phyloP scores from a whole-genome alignment of 352 stramenopile genomes.

The Phytophthora hybrid region DNA sequence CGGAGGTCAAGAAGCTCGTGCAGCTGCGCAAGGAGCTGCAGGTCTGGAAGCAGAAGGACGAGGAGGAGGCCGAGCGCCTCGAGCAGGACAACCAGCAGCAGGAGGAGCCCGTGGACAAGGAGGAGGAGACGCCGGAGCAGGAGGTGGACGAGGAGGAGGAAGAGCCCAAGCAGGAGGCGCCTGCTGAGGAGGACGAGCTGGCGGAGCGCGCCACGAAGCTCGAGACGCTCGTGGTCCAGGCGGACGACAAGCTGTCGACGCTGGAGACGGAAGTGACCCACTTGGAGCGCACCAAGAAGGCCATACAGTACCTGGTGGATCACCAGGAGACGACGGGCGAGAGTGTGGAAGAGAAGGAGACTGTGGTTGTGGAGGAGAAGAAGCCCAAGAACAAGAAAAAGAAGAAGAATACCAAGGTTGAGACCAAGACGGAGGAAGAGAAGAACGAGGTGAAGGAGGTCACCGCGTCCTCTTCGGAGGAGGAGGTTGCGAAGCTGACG shows the following conservation, averaged over 20 bases:
- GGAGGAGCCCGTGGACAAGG: neutral
- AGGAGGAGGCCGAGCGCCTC: conserved; percentile 15
- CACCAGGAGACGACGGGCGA: conserved; percentile 28
- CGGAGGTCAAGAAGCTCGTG: conserved; percentile 70
- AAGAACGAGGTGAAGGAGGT: conserved; percentile 14
- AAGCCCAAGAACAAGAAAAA: conserved; percentile 35
- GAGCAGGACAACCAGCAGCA: conserved; percentile 35
- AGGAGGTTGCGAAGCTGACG: conserved; percentile 24
- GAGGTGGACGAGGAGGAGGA: conserved; percentile 19
- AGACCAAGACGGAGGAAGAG: conserved; percentile 10
- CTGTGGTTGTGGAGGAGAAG: conserved; percentile 2
- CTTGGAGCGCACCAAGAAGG: conserved; percentile 49
- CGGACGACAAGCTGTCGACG: conserved; percentile 36
- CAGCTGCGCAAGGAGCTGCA: conserved; percentile 77
- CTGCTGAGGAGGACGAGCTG: conserved; percentile 28
- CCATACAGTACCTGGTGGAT: conserved; percentile 39
- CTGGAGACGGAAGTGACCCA: conserved; percentile 50
- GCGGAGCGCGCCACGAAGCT: conserved; percentile 22
- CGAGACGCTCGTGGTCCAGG: conserved; percentile 29
- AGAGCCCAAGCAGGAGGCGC: conserved; percentile 18
- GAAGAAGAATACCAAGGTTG: conserved; percentile 7
- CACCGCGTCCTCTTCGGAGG: neutral
- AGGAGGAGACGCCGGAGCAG: conserved; percentile 18
- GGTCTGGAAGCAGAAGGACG: conserved; percentile 52
- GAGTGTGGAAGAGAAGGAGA: conserved; percentile 35